Evolutionary conservation across 352 stramenopile species (phyloP).

Genomic region (Phytophthora ohioensis): DNA sequence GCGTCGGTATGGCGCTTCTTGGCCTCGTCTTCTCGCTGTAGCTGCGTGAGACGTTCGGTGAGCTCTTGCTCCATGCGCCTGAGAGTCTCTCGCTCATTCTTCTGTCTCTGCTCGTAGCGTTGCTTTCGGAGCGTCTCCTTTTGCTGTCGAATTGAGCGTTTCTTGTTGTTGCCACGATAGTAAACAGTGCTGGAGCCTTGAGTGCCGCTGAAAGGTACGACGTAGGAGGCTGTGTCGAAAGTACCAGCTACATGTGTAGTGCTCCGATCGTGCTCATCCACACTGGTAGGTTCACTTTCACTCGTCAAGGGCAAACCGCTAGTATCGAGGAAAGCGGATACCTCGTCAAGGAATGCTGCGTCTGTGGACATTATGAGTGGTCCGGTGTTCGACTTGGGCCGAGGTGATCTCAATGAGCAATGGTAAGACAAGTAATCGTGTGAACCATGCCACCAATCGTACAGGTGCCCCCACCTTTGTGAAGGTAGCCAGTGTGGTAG

Average conservation of each 20-base stretch:
- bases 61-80: not conserved
- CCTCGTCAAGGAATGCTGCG: not conserved
- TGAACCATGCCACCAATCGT: too few species aligned
- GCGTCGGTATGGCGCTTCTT: not conserved
- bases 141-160: not conserved
- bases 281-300: not conserved
- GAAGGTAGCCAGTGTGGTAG: too few species aligned
- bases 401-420: too few species aligned
- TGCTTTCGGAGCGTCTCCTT: constrained; percentile 13
- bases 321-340: not conserved
- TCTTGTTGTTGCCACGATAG: too few species aligned
- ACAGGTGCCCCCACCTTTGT: too few species aligned
- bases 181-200: too few species aligned
- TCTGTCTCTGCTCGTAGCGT: constrained; percentile 3
- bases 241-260: too few species aligned
- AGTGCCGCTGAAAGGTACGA: too few species aligned
- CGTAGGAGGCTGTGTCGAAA: too few species aligned
- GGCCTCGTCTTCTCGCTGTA: not conserved
- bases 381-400: too few species aligned
- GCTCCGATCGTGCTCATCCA: too few species aligned
- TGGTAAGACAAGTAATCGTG: too few species aligned
- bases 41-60: not conserved
- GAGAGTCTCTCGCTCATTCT: constrained; percentile 17
- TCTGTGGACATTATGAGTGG: not conserved
- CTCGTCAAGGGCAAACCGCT: not conserved